Base-by-base conservation (phyloP, 73 alveolate species). In the Blepharisma stoltei region DNA sequence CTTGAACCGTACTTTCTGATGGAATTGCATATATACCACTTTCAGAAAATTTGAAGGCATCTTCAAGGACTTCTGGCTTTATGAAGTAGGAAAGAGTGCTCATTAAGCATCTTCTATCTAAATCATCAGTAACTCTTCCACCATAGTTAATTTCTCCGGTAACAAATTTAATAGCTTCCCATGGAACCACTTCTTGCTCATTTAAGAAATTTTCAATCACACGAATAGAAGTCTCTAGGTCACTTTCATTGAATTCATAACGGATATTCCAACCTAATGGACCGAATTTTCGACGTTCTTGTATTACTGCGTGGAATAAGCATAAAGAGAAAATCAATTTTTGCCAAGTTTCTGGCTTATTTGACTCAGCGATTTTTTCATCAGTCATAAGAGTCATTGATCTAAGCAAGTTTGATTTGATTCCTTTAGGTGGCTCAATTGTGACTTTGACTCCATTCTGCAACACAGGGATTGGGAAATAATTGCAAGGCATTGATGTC, bases 91-190 rank as follows among this genome's bases (percentile, higher is more conserved):
- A 83, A 54, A 91, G 79, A 46, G 88, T 89, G 78, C 89, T 82
- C 71, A 89, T 91, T 71, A 98, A 84, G 52, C 94, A 90, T 69
- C 96, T 78, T 80, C 99, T 90, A 91, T 97, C 99, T 90, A 93
- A 89, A 82, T 96, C 99, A 83, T 97, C 99, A 9, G 99, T 97
- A 54, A 97, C 99, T 79, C 99, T 93, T 32, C 99, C 99, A 18
- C 99, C 99, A 80, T 97, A 97, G 81, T 97, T 95, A 71, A 96
- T 96, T 55, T 97, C 96, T 7, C 99, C 99, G 27, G 94, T 94
- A 52, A 97, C 97, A 76, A 89, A 97, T 50, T 90, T 83, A 88
- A 97, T 76, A 44, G 99, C 98, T 65, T 97, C 99, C 97, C 98
- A 97, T 5, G 99, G 99, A 52, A 97, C 92, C 18, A 87, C 77